Evolutionary conservation across 352 stramenopile species (phyloP).

Genomic region (Phytophthora vignae): DNA sequence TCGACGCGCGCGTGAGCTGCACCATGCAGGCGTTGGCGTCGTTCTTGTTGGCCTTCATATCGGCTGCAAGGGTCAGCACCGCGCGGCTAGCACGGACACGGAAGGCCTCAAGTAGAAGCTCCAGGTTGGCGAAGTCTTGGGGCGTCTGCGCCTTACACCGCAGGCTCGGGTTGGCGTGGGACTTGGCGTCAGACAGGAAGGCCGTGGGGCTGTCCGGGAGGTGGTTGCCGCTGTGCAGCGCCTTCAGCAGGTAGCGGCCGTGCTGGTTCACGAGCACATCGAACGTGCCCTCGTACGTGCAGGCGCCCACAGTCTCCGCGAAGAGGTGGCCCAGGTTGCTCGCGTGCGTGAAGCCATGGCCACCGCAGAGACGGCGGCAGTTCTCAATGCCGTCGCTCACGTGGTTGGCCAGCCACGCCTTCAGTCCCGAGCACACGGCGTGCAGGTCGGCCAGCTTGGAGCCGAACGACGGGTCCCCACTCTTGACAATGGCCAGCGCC

Average conservation of each 20-base stretch:
- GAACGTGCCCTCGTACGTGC: constrained; percentile 74
- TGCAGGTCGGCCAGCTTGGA: constrained; percentile 28
- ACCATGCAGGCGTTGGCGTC: constrained; percentile 60
- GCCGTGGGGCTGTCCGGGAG: constrained; percentile 21
- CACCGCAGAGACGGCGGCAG: constrained; percentile 30
- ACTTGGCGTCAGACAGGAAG: constrained; percentile 46
- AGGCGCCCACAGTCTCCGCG: constrained; percentile 50
- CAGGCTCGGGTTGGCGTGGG: constrained; percentile 35
- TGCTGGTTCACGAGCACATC: constrained; percentile 77
- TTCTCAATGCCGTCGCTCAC: constrained; percentile 37
- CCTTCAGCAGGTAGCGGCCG: constrained; percentile 62
- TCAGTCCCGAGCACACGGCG: constrained; percentile 27
- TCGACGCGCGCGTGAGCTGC: constrained; percentile 55
- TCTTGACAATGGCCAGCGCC: constrained; percentile 28
- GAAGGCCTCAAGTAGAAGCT: constrained; percentile 46
- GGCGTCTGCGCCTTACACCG: constrained; percentile 41
- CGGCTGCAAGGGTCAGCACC: constrained; percentile 40
- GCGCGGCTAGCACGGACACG: constrained; percentile 43
- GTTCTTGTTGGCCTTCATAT: constrained; percentile 56
- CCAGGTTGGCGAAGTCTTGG: constrained; percentile 48
- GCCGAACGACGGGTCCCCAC: constrained; percentile 25
- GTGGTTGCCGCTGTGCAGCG: constrained; percentile 26
- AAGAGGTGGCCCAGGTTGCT: constrained; percentile 36
- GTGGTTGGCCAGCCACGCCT: constrained; percentile 33
- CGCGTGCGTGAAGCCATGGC: constrained; percentile 30